Evolutionary conservation across 768 basidiomycete genomes (phyloP).

Genomic region (Termitomyces heimii): DNA sequence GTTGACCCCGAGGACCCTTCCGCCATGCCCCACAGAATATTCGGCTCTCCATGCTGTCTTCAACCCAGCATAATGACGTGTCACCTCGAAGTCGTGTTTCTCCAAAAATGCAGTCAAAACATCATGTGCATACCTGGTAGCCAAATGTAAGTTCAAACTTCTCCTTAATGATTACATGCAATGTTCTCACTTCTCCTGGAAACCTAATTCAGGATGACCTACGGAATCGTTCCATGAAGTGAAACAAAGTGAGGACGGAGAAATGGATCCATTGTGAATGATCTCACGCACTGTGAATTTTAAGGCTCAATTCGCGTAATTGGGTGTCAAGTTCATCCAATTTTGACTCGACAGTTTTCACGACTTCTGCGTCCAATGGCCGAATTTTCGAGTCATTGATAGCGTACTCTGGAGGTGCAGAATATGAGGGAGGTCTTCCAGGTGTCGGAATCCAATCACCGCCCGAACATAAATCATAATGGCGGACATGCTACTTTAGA

Average conservation of each 20-base stretch:
- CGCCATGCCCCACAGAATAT: constrained; percentile 51
- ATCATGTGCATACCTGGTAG: constrained; percentile 64
- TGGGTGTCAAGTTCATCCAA: constrained; percentile 46
- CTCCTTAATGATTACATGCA: constrained; percentile 14
- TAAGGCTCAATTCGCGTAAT: constrained; percentile 59
- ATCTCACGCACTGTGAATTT: constrained; percentile 57
- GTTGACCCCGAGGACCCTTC: constrained; percentile 70
- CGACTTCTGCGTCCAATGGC: constrained; percentile 27
- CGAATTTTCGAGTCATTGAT: constrained; percentile 9
- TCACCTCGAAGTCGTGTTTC: constrained; percentile 64
- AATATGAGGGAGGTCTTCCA: constrained; percentile 39
- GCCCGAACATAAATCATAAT: constrained; percentile 7
- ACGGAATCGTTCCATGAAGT: constrained; percentile 6
- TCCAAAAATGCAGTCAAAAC: constrained; percentile 62
- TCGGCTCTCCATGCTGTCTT: constrained; percentile 77
- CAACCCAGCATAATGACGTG: constrained; percentile 62
- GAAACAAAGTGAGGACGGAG: not conserved
- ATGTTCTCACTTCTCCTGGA: constrained; percentile 46
- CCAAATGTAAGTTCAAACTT: constrained; percentile 1
- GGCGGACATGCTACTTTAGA: not conserved
- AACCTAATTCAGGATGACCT: constrained; percentile 66
- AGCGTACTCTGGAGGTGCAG: constrained; percentile 6
- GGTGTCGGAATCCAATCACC: constrained; percentile 21
- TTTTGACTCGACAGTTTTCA: constrained; percentile 45
- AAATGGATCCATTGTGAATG: not conserved